Evolutionary conservation across 208 protist species (phyloP).

Genomic region (Leishmania guyanensis): DNA sequence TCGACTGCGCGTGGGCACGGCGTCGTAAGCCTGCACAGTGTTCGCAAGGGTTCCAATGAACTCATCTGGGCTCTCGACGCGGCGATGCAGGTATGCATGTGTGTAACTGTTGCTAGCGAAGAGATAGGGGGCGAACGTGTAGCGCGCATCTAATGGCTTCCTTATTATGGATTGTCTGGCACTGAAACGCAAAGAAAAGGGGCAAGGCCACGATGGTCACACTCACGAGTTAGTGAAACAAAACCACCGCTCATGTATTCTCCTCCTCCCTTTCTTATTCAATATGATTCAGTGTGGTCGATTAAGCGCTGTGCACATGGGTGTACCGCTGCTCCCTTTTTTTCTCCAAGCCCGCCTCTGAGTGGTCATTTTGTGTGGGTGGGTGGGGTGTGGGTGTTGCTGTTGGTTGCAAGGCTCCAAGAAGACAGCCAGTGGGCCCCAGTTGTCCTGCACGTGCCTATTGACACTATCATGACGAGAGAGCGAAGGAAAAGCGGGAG

Average conservation of each 20-base stretch:
- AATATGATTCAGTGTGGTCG: neutral
- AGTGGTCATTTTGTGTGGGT: too few relatives aligned
- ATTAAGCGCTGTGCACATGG: neutral
- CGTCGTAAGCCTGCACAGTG: slow-evolving; percentile 49
- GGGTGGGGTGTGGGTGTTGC: neutral
- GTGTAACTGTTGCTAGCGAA: slow-evolving; percentile 41
- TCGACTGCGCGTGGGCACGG: slow-evolving; percentile 33
- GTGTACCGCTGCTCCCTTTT: neutral
- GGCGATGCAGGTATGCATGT: slow-evolving; percentile 19
- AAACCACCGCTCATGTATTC: slow-evolving; percentile 13
- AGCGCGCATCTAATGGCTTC: slow-evolving; percentile 38
- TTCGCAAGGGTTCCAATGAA: slow-evolving; percentile 41
- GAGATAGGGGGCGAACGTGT: slow-evolving; percentile 45
- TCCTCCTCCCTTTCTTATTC: neutral
- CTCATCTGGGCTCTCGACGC: slow-evolving; percentile 53
- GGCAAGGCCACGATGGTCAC: slow-evolving; percentile 37
- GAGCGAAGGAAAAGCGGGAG: neutral
- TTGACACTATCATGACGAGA: neutral
- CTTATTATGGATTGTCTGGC: slow-evolving; percentile 46
- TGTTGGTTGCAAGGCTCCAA: neutral
- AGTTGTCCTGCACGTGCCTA: neutral
- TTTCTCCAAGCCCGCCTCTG: neutral
- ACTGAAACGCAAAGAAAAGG: slow-evolving; percentile 45
- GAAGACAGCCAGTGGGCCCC: neutral
- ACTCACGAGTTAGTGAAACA: slow-evolving; percentile 44